phyloP scores from a whole-genome alignment of 2,329 filamentous ascomycete genomes.

The Colletotrichum sp. region DNA sequence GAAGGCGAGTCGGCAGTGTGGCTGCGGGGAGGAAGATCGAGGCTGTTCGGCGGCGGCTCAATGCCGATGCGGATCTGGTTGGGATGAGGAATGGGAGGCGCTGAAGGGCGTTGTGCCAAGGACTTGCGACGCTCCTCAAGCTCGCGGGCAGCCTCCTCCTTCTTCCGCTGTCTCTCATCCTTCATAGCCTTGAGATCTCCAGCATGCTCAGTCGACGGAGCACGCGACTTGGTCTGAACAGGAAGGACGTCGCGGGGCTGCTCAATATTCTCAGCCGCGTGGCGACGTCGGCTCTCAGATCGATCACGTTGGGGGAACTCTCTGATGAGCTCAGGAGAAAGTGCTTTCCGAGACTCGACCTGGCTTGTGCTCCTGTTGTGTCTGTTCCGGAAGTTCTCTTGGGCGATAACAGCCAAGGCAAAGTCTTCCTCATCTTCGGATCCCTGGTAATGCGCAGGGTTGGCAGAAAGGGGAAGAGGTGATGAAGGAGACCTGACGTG shows the following conservation, averaged over 20 bases:
- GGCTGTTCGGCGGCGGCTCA: conserved; percentile 30
- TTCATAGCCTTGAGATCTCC: conserved; percentile 62
- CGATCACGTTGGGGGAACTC: conserved; percentile 37
- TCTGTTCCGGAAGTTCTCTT: conserved; percentile 61
- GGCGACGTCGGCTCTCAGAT: conserved; percentile 43
- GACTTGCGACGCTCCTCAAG: conserved; percentile 89
- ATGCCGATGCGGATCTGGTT: conserved; percentile 47
- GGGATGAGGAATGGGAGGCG: conserved; percentile 81
- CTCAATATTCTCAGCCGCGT: conserved; percentile 34
- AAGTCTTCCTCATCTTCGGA: conserved; percentile 73
- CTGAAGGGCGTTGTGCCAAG: conserved; percentile 79
- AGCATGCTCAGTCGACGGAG: conserved; percentile 50
- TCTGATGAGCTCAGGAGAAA: conserved; percentile 38
- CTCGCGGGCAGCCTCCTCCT: conserved; percentile 80
- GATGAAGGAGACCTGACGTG: conserved; percentile 76
- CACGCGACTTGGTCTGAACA: conserved; percentile 33
- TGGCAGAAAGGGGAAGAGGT: conserved; percentile 75
- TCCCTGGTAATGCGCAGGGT: conserved; percentile 54
- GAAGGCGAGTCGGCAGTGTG: conserved; percentile 67
- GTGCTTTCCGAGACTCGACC: conserved; percentile 32
- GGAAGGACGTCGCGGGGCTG: conserved; percentile 28
- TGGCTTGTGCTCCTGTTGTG: conserved; percentile 59
- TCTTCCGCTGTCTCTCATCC: conserved; percentile 69
- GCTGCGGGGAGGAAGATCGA: conserved; percentile 61
- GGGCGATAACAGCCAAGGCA: conserved; percentile 55